Conservation (phyloP, 176 grass and related monocot species). For the Cocos nucifera region DNA sequence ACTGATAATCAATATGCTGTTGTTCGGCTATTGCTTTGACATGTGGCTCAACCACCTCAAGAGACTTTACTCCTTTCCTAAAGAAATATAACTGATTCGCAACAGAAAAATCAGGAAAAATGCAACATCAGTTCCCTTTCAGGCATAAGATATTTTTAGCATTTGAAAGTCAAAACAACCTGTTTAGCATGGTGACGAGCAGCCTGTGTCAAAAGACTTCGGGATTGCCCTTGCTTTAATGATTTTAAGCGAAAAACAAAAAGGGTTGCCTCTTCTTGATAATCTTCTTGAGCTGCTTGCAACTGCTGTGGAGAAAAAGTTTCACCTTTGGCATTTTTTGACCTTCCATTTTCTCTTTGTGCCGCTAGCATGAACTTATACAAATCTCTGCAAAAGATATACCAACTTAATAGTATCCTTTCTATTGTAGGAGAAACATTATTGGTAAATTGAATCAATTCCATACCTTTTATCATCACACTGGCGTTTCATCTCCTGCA, state of each 20-base stretch:
- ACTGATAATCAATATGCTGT: constrained; percentile 92
- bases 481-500: constrained; percentile 95
- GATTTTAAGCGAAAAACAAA: constrained; percentile 94
- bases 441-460: constrained; percentile 7
- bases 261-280: constrained; percentile 77
- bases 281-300: constrained; percentile 86
- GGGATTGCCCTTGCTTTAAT: constrained; percentile 88
- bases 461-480: constrained; percentile 90
- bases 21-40: constrained; percentile 74
- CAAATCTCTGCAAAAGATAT: constrained; percentile 60
- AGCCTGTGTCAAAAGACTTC: constrained; percentile 97
- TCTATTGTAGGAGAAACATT: not conserved
- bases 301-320: constrained; percentile 48
- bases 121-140: too few relatives aligned
- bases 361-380: constrained; percentile 61
- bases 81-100: constrained; percentile 72
- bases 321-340: constrained; percentile 57
- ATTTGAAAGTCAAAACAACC: constrained; percentile 20
- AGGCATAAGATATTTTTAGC: too few relatives aligned
- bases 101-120: constrained; percentile 6
- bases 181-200: constrained; percentile 92
- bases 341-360: constrained; percentile 64
- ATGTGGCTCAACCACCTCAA: constrained; percentile 85
- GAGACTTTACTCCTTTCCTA: constrained; percentile 66
- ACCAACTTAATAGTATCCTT: constrained; percentile 11